Conservation (phyloP, 345 rosid genomes). For the Leavenworthia alabamica region DNA sequence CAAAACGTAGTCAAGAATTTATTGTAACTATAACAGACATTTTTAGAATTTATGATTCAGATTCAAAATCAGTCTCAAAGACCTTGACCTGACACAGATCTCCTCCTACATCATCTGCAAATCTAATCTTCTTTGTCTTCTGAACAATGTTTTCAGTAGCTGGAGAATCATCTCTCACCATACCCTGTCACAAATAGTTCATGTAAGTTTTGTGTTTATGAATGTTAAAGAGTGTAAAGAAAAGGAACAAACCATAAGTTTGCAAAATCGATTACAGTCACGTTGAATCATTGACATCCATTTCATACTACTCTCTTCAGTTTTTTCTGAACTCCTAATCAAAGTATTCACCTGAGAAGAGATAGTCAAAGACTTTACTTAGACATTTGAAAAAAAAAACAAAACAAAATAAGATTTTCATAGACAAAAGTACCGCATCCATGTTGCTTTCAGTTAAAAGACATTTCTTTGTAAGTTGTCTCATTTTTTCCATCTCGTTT, state of each 20-base stretch:
- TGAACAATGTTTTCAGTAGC: conserved; percentile 29
- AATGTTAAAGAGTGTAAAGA: background rate
- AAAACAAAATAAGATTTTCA: background rate
- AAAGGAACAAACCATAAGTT: conserved; percentile 62
- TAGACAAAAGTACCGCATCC: conserved; percentile 50
- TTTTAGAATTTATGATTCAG: conserved; percentile 6
- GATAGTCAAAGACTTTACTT: background rate
- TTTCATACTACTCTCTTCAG: conserved; percentile 57
- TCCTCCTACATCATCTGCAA: conserved; percentile 90
- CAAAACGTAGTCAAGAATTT: background rate
- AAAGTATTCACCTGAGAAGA: conserved; percentile 42
- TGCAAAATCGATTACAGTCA: conserved; percentile 77
- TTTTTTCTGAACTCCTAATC: conserved; percentile 45
- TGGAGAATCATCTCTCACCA: conserved; percentile 35
- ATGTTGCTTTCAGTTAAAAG: conserved; percentile 32
- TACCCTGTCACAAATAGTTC: conserved; percentile 37
- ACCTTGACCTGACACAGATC: conserved; percentile 70
- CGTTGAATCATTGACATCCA: conserved; percentile 60
- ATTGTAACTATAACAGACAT: background rate
- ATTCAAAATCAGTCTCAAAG: conserved; percentile 41
- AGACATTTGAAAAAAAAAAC: background rate
- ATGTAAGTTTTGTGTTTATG: background rate
- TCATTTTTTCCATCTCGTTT: conserved; percentile 58
- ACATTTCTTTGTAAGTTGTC: conserved; percentile 46
- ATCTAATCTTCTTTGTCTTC: conserved; percentile 61